These are phyloP conservation scores for Microcyclosporella mali DNA, from an alignment of 2,329 filamentous ascomycete genomes.

Conservation along the genomic window DNA sequence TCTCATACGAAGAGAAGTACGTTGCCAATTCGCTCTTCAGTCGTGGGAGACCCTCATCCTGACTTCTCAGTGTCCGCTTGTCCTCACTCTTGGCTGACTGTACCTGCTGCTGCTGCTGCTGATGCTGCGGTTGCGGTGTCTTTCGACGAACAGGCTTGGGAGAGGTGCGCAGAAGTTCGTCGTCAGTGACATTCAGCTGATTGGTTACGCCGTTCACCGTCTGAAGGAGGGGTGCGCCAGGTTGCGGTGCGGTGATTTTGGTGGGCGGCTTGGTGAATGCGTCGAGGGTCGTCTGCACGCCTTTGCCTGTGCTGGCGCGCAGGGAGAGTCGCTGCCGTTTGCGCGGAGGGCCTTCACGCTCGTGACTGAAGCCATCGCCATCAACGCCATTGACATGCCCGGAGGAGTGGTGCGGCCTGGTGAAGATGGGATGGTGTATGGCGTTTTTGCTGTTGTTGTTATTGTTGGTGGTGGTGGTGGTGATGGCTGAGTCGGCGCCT, in stretches of 20 bases:
- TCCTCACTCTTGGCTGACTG: slow-evolving; percentile 42
- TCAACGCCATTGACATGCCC: slow-evolving; percentile 4
- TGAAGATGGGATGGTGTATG: too few relatives aligned
- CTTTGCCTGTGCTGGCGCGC: slow-evolving; percentile 8
- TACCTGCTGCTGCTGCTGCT: slow-evolving; percentile 16
- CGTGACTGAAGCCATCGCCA: too few relatives aligned
- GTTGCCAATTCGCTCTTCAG: slow-evolving; percentile 86
- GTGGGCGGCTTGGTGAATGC: slow-evolving; percentile 34
- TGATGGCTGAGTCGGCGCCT: slow-evolving; percentile 1
- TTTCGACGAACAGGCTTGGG: slow-evolving; percentile 10
- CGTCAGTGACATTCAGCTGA: slow-evolving; percentile 22
- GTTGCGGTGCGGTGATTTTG: slow-evolving; percentile 38
- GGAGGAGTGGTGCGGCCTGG: too few relatives aligned
- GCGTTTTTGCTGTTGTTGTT: neutral
- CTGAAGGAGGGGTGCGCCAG: slow-evolving; percentile 38
- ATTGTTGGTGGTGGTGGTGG: neutral
- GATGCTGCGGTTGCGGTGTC: slow-evolving; percentile 10
- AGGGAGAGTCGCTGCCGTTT: slow-evolving; percentile 27
- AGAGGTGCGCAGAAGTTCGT: slow-evolving; percentile 14
- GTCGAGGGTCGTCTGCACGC: slow-evolving; percentile 24
- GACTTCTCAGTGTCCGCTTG: slow-evolving; percentile 74
- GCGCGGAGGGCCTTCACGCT: slow-evolving; percentile 13
- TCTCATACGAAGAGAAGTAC: slow-evolving; percentile 92
- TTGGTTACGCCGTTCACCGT: slow-evolving; percentile 39
- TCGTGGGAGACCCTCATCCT: slow-evolving; percentile 65